These are phyloP conservation scores for Aspergillus piperis DNA, from an alignment of 2,329 filamentous ascomycete species.

Conservation along the genomic window DNA sequence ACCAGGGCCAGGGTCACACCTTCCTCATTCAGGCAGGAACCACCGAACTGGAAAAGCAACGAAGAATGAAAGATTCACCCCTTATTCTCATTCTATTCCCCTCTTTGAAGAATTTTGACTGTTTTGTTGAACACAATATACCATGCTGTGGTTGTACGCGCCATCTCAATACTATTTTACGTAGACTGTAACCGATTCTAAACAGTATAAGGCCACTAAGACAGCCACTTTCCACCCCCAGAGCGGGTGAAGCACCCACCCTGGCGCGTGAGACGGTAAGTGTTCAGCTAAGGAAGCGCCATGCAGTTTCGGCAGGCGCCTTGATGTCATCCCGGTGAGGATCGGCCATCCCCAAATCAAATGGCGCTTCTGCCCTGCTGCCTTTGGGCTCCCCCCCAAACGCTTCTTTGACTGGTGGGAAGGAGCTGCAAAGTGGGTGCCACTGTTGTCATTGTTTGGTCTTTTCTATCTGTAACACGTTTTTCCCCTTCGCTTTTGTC, in stretches of 20 bases:
- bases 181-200: too few relatives aligned
- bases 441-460: conserved; percentile 31
- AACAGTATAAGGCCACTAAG: too few relatives aligned
- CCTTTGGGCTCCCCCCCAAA: conserved; percentile 7
- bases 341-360: conserved; percentile 26
- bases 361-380: conserved; percentile 20
- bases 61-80: background rate
- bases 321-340: conserved; percentile 35
- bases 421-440: conserved; percentile 17
- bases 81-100: background rate
- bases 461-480: conserved; percentile 22
- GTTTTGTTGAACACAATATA: too few relatives aligned
- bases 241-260: too few relatives aligned
- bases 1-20: conserved; percentile 1
- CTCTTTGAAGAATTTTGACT: too few relatives aligned
- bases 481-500: conserved; percentile 10
- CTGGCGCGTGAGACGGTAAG: background rate
- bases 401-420: conserved; percentile 14
- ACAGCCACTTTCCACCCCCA: too few relatives aligned
- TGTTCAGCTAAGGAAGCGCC: conserved; percentile 8
- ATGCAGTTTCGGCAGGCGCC: conserved; percentile 37
- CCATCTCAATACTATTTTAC: too few relatives aligned
- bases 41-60: background rate
- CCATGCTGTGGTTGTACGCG: too few relatives aligned
- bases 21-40: background rate